phyloP scores from a whole-genome alignment of 495 filamentous ascomycete species.

The Hypoxylon fuscum region DNA sequence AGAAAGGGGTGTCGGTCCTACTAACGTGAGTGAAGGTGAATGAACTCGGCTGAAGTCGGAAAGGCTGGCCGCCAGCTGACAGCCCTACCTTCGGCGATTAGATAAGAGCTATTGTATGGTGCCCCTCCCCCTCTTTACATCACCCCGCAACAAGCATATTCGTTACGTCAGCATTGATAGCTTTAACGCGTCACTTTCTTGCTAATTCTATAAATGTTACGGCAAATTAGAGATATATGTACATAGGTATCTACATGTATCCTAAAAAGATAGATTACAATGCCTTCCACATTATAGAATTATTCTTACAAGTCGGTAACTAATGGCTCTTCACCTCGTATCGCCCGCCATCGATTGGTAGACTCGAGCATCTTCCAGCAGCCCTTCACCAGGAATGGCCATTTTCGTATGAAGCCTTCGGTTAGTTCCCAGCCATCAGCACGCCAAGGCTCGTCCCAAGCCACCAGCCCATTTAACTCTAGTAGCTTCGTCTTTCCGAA shows the following conservation, averaged over 20 bases:
- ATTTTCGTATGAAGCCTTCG: slow-evolving; percentile 51
- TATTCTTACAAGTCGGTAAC: too few species aligned
- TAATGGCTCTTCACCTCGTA: slow-evolving; percentile 49
- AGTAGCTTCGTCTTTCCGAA: slow-evolving; percentile 13
- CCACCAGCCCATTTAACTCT: slow-evolving; percentile 45
- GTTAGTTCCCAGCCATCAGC: slow-evolving; percentile 56
- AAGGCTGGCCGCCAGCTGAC: slow-evolving; percentile 38
- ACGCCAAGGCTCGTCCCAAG: slow-evolving; percentile 58
- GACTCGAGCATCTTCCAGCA: slow-evolving; percentile 49
- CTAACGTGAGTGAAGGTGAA: background rate
- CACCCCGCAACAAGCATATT: background rate
- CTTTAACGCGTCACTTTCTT: too few species aligned
- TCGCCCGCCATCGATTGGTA: slow-evolving; percentile 55
- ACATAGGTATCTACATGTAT: too few species aligned
- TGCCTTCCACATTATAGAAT: too few species aligned
- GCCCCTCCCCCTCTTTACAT: slow-evolving; percentile 11
- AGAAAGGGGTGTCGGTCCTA: background rate
- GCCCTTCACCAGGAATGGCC: slow-evolving; percentile 53
- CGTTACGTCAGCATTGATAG: slow-evolving; percentile 24
- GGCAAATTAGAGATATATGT: too few species aligned
- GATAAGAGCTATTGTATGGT: slow-evolving; percentile 2
- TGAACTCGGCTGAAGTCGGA: slow-evolving; percentile 23
- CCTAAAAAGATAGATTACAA: too few species aligned
- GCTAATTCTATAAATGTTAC: too few species aligned
- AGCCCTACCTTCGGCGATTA: slow-evolving; percentile 9